Conservation (phyloP, 345 rosid species). For the Citrus reticulata region DNA sequence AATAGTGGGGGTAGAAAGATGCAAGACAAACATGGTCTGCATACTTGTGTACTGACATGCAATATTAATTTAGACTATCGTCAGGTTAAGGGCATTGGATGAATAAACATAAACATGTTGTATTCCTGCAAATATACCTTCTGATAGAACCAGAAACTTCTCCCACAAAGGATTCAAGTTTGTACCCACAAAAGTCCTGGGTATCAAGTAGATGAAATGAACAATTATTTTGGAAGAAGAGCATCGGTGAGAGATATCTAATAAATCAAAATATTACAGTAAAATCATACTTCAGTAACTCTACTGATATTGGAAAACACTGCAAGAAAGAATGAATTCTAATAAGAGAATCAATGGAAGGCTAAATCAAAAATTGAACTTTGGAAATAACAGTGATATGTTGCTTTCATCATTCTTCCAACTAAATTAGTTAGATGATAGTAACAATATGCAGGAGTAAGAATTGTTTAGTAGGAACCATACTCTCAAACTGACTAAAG, state of each 20-base stretch:
- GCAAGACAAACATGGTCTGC: neutral
- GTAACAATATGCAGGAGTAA: neutral
- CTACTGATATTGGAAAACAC: neutral
- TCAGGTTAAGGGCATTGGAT: neutral
- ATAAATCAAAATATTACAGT: neutral
- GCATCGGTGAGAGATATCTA: neutral
- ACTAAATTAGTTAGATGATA: neutral
- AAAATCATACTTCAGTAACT: neutral
- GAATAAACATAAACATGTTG: neutral
- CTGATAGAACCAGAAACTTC: slow-evolving; percentile 62
- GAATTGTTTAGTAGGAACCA: neutral
- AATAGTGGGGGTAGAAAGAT: neutral
- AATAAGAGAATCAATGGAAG: neutral
- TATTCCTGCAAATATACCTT: slow-evolving; percentile 42
- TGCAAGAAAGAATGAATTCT: neutral
- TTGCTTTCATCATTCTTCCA: neutral
- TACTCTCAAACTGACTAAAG: neutral
- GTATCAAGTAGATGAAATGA: slow-evolving; percentile 20
- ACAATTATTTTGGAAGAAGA: slow-evolving; percentile 8
- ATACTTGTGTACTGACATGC: neutral
- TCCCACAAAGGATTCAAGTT: slow-evolving; percentile 86
- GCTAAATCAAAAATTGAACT: neutral
- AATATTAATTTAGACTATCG: neutral
- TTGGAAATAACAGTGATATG: neutral
- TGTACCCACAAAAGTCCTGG: slow-evolving; percentile 86